Conservation (phyloP, 495 filamentous ascomycete species). For the Lophiostoma macrostomum region DNA sequence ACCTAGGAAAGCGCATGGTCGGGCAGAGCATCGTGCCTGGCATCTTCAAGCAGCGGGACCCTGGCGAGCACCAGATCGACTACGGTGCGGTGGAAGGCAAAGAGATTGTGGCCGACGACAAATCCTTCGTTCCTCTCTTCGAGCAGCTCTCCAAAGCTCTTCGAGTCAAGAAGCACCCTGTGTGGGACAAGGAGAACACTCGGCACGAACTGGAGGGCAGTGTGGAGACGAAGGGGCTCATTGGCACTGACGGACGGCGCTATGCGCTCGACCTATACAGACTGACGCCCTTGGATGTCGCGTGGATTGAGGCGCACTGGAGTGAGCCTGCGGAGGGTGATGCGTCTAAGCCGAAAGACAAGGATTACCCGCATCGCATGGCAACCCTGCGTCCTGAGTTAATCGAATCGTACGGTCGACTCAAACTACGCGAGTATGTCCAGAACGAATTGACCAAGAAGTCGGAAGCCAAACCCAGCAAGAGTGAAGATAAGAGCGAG, state of each 20-base stretch:
- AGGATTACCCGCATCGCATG: constrained; percentile 87
- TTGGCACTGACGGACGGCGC: constrained; percentile 95
- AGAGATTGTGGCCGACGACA: constrained; percentile 86
- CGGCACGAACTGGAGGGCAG: constrained; percentile 90
- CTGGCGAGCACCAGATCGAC: constrained; percentile 96
- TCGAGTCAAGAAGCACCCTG: constrained; percentile 87
- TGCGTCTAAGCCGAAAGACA: constrained; percentile 40
- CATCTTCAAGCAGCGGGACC: constrained; percentile 98
- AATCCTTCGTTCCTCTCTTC: constrained; percentile 80
- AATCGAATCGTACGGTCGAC: constrained; percentile 75
- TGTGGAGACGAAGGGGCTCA: constrained; percentile 94
- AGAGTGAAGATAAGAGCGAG: constrained; percentile 12
- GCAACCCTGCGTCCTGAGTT: constrained; percentile 85
- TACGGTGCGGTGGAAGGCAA: constrained; percentile 98
- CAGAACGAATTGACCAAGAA: constrained; percentile 59
- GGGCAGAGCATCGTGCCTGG: constrained; percentile 98
- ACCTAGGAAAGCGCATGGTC: constrained; percentile 93
- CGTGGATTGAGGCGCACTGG: constrained; percentile 78
- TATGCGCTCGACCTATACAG: constrained; percentile 97
- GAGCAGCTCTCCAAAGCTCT: constrained; percentile 84
- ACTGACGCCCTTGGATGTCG: constrained; percentile 85
- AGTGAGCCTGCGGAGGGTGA: constrained; percentile 37
- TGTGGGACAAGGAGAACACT: constrained; percentile 95
- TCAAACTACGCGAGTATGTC: constrained; percentile 84
- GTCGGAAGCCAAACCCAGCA: constrained; percentile 23